Evolutionary conservation across 805 yeast genomes (phyloP), one percentile per base, ranked within the genome.

Genomic region (Nakazawaea ambrosiae): DNA sequence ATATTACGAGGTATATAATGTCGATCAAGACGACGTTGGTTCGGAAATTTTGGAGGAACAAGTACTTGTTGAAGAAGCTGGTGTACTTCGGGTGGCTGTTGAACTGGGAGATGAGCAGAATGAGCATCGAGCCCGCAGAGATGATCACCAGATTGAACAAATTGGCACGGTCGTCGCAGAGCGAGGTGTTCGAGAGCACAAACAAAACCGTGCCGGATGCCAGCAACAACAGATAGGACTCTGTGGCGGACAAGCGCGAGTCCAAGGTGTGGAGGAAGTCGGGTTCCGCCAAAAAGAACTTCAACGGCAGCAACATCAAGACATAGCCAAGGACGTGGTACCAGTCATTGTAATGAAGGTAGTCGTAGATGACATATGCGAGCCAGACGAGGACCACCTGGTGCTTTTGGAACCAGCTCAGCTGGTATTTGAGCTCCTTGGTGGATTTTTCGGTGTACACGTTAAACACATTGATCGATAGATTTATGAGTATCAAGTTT

Each of bases 141-240:
- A 60, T 45, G 20, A 56, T 41, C 19, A 57, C 27, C 60, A 61
- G 49, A 31, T 48, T 54, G 24, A 53, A 44, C 34, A 53, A 56
- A 9, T 35, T 26, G 20, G 18, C 8, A 16, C 16, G 6, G 10
- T 15, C 20, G 7, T 28, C 20, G 7, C 20, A 18, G 7, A 26
- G 16, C 11, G 25, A 22, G 8, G 8, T 22, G 10, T 22, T 22
- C 11, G 25, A 8, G 14, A 9, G 8, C 6, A 6, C 10, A 12
- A 16, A 28, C 28, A 26, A 26, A 8, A 8, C 14, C 5, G 22
- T 5, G 35, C n/a, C 20, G 12, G 40, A 20, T 9, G 17, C 16
- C 12, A 27, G 3, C 5, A 37, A 15, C 17, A 22, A 5, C 11
- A 20, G 28, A 11, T 27, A 2, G 3, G 29, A 9, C 14, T 32